Evolutionary conservation across 306 rosid species (phyloP), one percentile per base, ranked within the genome.

Genomic region (Lupinus albus): DNA sequence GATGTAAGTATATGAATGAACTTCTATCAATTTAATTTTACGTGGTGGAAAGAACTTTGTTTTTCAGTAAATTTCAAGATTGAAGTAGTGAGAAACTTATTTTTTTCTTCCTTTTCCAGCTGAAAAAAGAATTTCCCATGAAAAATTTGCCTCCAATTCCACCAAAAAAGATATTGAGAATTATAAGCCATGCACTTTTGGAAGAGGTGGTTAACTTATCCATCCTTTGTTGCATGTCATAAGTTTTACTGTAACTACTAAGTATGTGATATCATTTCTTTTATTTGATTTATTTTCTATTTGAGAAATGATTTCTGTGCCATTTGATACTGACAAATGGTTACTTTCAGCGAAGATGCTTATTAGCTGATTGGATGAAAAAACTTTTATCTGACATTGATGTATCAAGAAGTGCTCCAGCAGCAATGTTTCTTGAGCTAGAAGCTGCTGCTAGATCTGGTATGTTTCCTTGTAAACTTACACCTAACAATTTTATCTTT

Each of bases 361-460:
- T 85, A 42, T 68, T 93, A 82, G 96, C 86, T 77, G 89, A 88
- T 71, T 89, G 98, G 97, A 82, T 88, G 80, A 84, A 84, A 54
- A 93, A 85, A 73, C 48, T 93, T 67, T 75, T 93, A 61, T 93
- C 97, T 0, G 96, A 93, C 71, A 86, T 93, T 71, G 89, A 84
- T 42, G 46, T 89, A 71, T 89, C 98, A 50, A 85, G 98, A 86
- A 93, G 95, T 86, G 89, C 81, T 28, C 80, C 82, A 11, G 84
- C 80, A 47, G 98, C 96, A 38, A 83, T 78, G 9, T 89, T 89
- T 83, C 94, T 93, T 53, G 98, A 93, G 88, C 93, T 93, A 39
- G 98, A 93, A 86, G 97, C 97, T 74, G 89, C 97, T 74, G 98
- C 83, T 73, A 85, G 98, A 76, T 84, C 88, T 33, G 82, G 98